These are phyloP conservation scores for Heracleum sosnowskyi DNA, from an alignment of 129 eudicot genomes.

Conservation along the genomic window DNA sequence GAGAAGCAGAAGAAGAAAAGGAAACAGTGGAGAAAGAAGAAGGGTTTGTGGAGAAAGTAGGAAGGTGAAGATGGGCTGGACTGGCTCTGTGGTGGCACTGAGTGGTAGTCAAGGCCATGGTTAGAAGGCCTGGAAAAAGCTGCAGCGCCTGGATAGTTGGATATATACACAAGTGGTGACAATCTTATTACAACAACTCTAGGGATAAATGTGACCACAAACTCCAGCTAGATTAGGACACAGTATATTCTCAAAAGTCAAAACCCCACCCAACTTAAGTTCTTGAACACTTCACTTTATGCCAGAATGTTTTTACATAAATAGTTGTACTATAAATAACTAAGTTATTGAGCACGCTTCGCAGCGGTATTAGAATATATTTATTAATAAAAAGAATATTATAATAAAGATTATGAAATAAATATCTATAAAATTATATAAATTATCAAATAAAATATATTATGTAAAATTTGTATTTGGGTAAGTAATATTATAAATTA, in stretches of 20 bases:
- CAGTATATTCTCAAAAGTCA: too few relatives aligned
- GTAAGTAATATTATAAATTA: too few relatives aligned
- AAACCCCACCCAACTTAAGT: background rate
- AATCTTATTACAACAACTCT: background rate
- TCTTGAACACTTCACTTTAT: too few relatives aligned
- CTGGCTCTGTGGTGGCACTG: slow-evolving; percentile 26
- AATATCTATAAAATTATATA: too few relatives aligned
- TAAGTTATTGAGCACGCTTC: too few relatives aligned
- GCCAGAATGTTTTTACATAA: too few relatives aligned
- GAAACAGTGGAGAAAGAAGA: slow-evolving; percentile 13
- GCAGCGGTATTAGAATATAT: too few relatives aligned
- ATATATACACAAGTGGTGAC: background rate
- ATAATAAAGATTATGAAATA: too few relatives aligned
- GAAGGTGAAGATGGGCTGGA: slow-evolving; percentile 16
- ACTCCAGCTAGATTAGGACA: background rate
- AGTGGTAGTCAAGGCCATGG: slow-evolving; percentile 20
- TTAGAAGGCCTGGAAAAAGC: background rate
- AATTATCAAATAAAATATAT: too few relatives aligned
- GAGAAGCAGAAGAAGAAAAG: slow-evolving; percentile 19
- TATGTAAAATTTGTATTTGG: too few relatives aligned
- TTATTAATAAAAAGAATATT: too few relatives aligned
- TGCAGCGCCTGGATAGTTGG: background rate
- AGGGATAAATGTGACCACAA: background rate
- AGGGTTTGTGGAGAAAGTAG: slow-evolving; percentile 21
- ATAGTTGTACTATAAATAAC: too few relatives aligned